Percentiles rank a stretch among this genome's conserved stretches.
phyloP scores from a whole-genome alignment of 768 basidiomycete genomes.

The Lyophyllum atratum region DNA sequence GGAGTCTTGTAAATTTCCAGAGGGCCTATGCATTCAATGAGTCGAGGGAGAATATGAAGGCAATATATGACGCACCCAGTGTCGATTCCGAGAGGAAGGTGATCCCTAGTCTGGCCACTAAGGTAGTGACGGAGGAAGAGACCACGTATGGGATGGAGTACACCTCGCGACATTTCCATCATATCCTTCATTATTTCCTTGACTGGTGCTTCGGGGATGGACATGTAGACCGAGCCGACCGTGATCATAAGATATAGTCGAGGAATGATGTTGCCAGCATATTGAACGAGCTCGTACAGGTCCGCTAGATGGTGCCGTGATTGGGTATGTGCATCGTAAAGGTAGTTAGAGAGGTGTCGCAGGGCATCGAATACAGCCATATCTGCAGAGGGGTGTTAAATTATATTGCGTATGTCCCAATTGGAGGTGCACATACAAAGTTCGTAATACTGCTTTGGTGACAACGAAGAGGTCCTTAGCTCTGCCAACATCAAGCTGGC shows the following conservation, averaged over 20 bases:
- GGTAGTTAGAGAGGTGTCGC: constrained; percentile 92
- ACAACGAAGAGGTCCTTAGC: constrained; percentile 88
- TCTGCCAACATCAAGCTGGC: constrained; percentile 98
- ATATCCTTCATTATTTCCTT: constrained; percentile 99
- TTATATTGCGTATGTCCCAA: neutral
- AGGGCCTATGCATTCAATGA: constrained; percentile 52
- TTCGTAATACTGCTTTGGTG: constrained; percentile 98
- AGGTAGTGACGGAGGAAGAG: constrained; percentile 96
- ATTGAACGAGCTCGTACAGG: constrained; percentile 99
- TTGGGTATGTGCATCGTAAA: constrained; percentile 92
- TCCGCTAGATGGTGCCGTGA: constrained; percentile 96
- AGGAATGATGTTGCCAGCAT: constrained; percentile 94
- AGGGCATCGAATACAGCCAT: constrained; percentile 99
- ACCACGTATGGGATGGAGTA: constrained; percentile 95
- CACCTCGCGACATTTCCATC: constrained; percentile 99
- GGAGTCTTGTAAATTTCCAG: constrained; percentile 92
- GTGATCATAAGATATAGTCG: constrained; percentile 98
- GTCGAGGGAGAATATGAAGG: constrained; percentile 1
- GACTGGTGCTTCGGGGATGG: constrained; percentile 92
- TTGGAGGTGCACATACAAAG: constrained; percentile 62
- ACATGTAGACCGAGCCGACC: constrained; percentile 99
- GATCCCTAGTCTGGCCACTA: constrained; percentile 94
- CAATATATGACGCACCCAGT: constrained; percentile 59
- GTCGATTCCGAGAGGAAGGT: constrained; percentile 87
- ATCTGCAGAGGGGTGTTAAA: constrained; percentile 49